phyloP scores from a whole-genome alignment of 768 basidiomycete species.

The Leucogyrophana mollusca region DNA sequence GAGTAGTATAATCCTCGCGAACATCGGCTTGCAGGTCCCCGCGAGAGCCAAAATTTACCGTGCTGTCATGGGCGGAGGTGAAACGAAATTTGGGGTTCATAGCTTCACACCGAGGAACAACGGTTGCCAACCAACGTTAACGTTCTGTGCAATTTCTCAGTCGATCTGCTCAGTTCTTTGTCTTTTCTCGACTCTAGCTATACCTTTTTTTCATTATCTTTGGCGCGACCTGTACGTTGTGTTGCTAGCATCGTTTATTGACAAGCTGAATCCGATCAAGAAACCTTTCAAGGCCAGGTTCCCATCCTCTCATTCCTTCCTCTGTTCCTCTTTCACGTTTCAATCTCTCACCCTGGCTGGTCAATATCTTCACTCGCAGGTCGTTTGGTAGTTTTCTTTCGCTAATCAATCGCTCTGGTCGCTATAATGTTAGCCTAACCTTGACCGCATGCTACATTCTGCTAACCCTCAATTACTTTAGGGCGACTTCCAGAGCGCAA shows the following conservation, averaged over 20 bases:
- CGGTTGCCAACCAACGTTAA: constrained; percentile 2
- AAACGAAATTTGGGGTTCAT: not conserved
- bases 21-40: no score
- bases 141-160: not conserved
- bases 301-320: constrained; percentile 7
- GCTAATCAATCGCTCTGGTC: constrained; percentile 2
- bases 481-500: constrained; percentile 25
- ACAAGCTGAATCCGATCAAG: constrained; percentile 6
- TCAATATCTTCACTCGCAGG: constrained; percentile 15
- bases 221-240: not conserved
- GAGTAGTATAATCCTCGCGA: no score
- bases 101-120: constrained; percentile 8
- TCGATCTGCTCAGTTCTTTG: not conserved
- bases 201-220: not conserved
- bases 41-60: no score
- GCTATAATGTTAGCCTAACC: constrained; percentile 18
- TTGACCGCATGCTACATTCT: not conserved
- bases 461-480: constrained; percentile 18
- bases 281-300: not conserved
- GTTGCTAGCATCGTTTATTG: not conserved
- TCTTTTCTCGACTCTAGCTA: constrained; percentile 7
- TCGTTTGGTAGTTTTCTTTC: constrained; percentile 14
- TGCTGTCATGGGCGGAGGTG: no score
- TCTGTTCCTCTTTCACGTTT: constrained; percentile 9
- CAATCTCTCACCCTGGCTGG: constrained; percentile 16